These are phyloP conservation scores for Aurantiochytrium sp. DNA, from an alignment of 108 stramenopile genomes.

Conservation along the genomic window DNA sequence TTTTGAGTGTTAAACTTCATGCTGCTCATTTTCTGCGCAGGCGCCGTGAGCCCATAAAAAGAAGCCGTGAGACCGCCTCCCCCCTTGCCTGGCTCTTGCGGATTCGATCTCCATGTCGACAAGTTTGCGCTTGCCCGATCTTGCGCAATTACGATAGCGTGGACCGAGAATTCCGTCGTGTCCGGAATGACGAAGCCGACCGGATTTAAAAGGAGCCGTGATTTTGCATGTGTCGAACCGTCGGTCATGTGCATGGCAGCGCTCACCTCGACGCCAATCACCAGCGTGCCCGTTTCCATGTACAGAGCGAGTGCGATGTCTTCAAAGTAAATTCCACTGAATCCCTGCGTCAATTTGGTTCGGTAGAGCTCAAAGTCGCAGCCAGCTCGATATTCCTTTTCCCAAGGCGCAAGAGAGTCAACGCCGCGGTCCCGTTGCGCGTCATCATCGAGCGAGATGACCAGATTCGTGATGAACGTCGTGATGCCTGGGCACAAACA, in stretches of 20 bases:
- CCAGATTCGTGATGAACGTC: not conserved
- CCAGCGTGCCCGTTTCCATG: not conserved
- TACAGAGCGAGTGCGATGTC: not conserved
- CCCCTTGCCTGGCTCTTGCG: not conserved
- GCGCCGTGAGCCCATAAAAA: not conserved
- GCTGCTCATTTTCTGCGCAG: too few species aligned
- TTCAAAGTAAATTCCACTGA: not conserved
- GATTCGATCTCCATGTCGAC: not conserved
- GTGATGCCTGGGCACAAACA: not conserved
- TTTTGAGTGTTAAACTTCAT: too few species aligned
- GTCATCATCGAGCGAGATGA: not conserved
- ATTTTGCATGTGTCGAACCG: not conserved
- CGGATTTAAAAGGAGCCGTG: not conserved
- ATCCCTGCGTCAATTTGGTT: not conserved
- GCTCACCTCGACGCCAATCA: not conserved
- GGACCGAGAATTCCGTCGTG: not conserved
- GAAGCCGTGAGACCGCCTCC: not conserved
- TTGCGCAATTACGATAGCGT: not conserved
- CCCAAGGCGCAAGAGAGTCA: not conserved
- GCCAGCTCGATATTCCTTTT: not conserved
- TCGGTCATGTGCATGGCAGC: not conserved
- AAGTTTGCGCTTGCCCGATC: not conserved
- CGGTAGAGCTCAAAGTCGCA: constrained; percentile 11
- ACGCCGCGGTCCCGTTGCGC: not conserved
- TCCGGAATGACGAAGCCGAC: not conserved